phyloP scores from a whole-genome alignment of 441 rosid genomes.

The Populus hybrid region DNA sequence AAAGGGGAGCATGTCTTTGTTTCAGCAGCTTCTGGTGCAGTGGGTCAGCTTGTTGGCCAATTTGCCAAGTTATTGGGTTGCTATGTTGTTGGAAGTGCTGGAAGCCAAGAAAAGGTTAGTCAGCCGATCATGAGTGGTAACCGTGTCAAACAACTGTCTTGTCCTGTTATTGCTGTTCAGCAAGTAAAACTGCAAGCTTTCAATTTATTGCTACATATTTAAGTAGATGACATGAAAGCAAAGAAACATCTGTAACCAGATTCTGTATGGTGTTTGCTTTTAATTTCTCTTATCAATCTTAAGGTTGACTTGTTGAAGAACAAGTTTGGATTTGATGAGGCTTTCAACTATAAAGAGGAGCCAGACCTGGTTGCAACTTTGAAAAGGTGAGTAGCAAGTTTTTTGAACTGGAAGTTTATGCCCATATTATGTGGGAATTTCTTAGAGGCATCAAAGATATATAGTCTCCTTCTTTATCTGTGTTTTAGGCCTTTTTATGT shows the following conservation, averaged over 20 bases:
- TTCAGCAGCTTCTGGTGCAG: slow-evolving; percentile 90
- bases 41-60: slow-evolving; percentile 91
- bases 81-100: slow-evolving; percentile 85
- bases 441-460: too few relatives aligned
- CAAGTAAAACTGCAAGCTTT: too few relatives aligned
- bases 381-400: slow-evolving; percentile 39
- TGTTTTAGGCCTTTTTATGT: too few relatives aligned
- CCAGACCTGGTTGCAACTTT: slow-evolving; percentile 58
- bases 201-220: too few relatives aligned
- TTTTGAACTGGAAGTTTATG: too few relatives aligned
- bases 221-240: neutral
- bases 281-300: neutral
- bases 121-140: neutral
- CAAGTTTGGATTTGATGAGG: slow-evolving; percentile 67
- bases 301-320: slow-evolving; percentile 68
- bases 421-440: too few relatives aligned
- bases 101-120: slow-evolving; percentile 57
- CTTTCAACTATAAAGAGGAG: slow-evolving; percentile 81
- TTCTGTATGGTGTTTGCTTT: neutral
- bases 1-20: slow-evolving; percentile 63
- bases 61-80: slow-evolving; percentile 79
- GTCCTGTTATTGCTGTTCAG: neutral
- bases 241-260: neutral
- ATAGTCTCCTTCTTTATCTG: too few relatives aligned
- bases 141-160: neutral